phyloP scores from a whole-genome alignment of 345 rosid genomes.

The Draba incana region DNA sequence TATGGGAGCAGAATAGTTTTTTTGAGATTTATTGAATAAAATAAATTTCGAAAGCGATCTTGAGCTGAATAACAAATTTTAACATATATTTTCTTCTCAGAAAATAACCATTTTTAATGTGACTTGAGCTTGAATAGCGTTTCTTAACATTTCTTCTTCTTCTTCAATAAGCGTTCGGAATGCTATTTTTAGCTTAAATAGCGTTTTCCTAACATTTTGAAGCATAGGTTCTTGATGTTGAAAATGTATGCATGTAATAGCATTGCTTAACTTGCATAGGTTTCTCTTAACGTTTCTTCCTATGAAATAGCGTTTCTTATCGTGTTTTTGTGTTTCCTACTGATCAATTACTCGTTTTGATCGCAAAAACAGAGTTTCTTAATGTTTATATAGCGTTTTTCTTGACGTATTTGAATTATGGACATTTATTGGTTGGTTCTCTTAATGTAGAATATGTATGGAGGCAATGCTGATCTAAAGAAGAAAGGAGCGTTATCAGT shows the following conservation, averaged over 20 bases:
- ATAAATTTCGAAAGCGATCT: too few species aligned
- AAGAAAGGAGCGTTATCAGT: slow-evolving; percentile 54
- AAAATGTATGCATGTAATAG: background rate
- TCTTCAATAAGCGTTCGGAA: background rate
- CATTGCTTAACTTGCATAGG: background rate
- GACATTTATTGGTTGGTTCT: background rate
- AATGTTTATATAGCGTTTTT: background rate
- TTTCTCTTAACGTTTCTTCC: too few species aligned
- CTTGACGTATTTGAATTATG: background rate
- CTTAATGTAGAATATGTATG: slow-evolving; percentile 57
- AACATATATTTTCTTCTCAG: too few species aligned
- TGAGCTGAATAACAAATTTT: too few species aligned
- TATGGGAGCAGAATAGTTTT: background rate
- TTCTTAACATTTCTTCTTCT: too few species aligned
- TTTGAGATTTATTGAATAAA: background rate
- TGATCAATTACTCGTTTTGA: too few species aligned
- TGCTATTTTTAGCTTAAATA: background rate
- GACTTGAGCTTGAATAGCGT: too few species aligned
- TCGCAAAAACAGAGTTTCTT: too few species aligned
- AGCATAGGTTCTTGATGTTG: too few species aligned
- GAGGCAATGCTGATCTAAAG: slow-evolving; percentile 44
- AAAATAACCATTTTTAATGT: too few species aligned
- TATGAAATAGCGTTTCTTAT: too few species aligned
- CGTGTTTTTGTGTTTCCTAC: too few species aligned
- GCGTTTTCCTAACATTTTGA: background rate